phyloP scores from a whole-genome alignment of 2,329 filamentous ascomycete genomes.

The Ophiognomonia clavigignenti-juglandacearum region DNA sequence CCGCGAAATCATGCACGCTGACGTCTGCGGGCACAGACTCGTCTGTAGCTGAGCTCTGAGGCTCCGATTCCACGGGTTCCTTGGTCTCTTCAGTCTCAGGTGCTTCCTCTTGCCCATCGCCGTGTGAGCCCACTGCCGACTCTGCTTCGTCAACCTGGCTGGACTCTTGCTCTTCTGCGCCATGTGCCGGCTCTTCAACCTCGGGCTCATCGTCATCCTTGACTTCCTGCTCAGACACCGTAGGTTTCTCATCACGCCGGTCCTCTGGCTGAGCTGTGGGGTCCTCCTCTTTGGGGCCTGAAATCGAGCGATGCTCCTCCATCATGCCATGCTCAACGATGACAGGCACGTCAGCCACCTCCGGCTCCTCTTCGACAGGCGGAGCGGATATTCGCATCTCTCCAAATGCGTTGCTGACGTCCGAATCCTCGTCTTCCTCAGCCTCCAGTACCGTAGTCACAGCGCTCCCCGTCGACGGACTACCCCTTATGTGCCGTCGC shows the following conservation, averaged over 20 bases:
- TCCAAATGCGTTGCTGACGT: conserved; percentile 41
- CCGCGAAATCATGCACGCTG: conserved; percentile 10
- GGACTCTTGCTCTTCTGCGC: conserved; percentile 20
- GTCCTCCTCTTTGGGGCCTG: conserved; percentile 24
- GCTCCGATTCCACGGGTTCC: neutral
- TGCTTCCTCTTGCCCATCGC: neutral
- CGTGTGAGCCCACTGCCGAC: neutral
- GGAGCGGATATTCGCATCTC: conserved; percentile 41
- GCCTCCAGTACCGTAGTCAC: conserved; percentile 81
- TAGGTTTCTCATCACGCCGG: neutral
- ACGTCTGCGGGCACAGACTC: conserved; percentile 17
- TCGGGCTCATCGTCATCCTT: conserved; percentile 11
- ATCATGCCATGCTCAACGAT: conserved; percentile 32
- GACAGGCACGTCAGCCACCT: conserved; percentile 30
- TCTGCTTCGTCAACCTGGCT: neutral
- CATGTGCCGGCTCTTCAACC: conserved; percentile 2
- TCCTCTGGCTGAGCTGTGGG: neutral
- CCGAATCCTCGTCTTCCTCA: conserved; percentile 64
- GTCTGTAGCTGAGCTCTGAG: neutral
- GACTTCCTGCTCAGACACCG: conserved; percentile 22
- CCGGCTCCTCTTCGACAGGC: conserved; percentile 43
- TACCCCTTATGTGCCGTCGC: conserved; percentile 74
- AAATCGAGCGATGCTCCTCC: conserved; percentile 1
- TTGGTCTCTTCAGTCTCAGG: conserved; percentile 1
- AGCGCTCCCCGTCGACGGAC: conserved; percentile 71